Percentiles rank a stretch among this genome's conserved stretches.
Conservation (phyloP, 352 stramenopile species). For the Blastocystis sp. region DNA sequence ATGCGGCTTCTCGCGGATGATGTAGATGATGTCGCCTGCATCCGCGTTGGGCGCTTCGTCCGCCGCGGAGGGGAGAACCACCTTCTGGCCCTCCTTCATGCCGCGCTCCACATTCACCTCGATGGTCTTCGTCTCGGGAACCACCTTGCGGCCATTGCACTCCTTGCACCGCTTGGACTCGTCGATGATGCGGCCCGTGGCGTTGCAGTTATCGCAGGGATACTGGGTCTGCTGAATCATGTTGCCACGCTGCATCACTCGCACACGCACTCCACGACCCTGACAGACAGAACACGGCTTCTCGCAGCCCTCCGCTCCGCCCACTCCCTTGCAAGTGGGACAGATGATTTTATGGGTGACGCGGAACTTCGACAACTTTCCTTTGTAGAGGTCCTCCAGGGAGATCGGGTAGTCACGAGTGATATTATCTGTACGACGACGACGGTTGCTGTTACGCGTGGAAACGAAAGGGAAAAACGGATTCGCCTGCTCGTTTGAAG, state of each 20-base stretch:
- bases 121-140: slow-evolving; percentile 92
- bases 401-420: slow-evolving; percentile 88
- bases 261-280: slow-evolving; percentile 85
- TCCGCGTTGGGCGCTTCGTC: slow-evolving; percentile 83
- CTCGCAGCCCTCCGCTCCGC: slow-evolving; percentile 84
- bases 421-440: slow-evolving; percentile 87
- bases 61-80: slow-evolving; percentile 89
- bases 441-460: slow-evolving; percentile 70
- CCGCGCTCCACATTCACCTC: slow-evolving; percentile 95
- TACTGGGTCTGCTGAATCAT: slow-evolving; percentile 97
- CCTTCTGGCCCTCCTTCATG: slow-evolving; percentile 91
- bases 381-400: slow-evolving; percentile 97
- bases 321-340: slow-evolving; percentile 75
- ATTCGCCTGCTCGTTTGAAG: slow-evolving; percentile 70
- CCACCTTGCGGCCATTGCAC: slow-evolving; percentile 86
- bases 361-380: slow-evolving; percentile 93
- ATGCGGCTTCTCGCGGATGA: slow-evolving; percentile 94
- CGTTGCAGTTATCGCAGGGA: slow-evolving; percentile 83
- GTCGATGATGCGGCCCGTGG: slow-evolving; percentile 85
- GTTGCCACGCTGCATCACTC: slow-evolving; percentile 90
- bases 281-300: slow-evolving; percentile 86
- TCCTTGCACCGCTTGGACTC: slow-evolving; percentile 84
- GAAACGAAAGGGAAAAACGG: slow-evolving; percentile 84
- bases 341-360: slow-evolving; percentile 89
- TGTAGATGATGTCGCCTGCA: slow-evolving; percentile 92